A percentile compares a stretch with the other conserved stretches of the same genome.
These are phyloP conservation scores for Podaxis sp. DNA, from an alignment of 768 basidiomycete genomes.

Conservation along the genomic window DNA sequence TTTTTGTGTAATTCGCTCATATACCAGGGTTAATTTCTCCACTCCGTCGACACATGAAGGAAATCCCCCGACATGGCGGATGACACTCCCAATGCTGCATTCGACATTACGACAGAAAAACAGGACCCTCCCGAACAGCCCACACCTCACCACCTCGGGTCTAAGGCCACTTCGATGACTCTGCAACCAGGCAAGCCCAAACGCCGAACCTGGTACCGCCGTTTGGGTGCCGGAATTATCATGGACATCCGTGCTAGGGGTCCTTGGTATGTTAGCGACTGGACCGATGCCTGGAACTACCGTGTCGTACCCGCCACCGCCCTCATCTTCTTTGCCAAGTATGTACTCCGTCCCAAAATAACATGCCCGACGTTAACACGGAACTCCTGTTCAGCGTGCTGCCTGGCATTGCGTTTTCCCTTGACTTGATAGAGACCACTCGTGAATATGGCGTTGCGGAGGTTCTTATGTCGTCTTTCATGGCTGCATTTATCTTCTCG, in stretches of 20 bases:
- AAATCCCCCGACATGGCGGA: neutral
- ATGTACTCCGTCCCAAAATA: conserved; percentile 22
- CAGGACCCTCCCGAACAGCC: neutral
- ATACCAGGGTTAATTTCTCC: neutral
- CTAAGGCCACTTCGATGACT: conserved; percentile 4
- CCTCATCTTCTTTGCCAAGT: conserved; percentile 87
- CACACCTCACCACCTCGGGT: neutral
- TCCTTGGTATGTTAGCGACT: conserved; percentile 85
- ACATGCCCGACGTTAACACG: neutral
- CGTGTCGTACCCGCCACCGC: conserved; percentile 85
- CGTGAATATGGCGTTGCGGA: conserved; percentile 88
- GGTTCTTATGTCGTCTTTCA: conserved; percentile 79
- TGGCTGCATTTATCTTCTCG: conserved; percentile 88
- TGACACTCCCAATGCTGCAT: neutral
- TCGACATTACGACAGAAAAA: neutral
- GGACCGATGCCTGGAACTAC: conserved; percentile 92
- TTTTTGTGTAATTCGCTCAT: neutral
- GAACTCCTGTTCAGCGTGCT: conserved; percentile 52
- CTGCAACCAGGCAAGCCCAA: neutral
- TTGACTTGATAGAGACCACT: conserved; percentile 91
- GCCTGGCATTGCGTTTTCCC: conserved; percentile 88
- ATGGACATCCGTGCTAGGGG: conserved; percentile 68
- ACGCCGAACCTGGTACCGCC: conserved; percentile 28
- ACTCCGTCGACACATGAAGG: neutral
- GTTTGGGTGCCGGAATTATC: conserved; percentile 60